Percentiles rank a stretch among this genome's conserved stretches.
Evolutionary conservation across 2,329 filamentous ascomycete species (phyloP).

Genomic region (Ceratocystis ficicola): DNA sequence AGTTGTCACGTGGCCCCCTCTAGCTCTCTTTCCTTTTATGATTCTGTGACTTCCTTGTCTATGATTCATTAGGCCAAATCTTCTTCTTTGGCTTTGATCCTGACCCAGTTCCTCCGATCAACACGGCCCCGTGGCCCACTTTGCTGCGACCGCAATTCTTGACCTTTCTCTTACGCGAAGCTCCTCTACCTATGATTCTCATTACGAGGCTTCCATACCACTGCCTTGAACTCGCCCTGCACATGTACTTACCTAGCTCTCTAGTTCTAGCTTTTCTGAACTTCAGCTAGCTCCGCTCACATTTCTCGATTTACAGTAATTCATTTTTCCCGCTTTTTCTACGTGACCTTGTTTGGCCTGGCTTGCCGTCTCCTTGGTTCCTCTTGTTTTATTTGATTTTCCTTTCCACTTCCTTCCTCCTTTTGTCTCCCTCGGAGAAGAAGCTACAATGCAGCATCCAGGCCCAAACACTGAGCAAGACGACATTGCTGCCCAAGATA

Average conservation of each 20-base stretch:
- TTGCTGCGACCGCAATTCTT: conserved; percentile 3
- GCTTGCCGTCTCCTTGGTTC: not conserved
- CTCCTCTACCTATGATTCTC: not conserved
- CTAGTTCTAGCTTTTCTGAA: not conserved
- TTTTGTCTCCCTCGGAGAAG: not conserved
- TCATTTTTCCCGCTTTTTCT: not conserved
- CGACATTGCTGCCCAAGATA: conserved; percentile 8
- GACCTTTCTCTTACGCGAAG: not conserved
- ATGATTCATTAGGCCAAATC: conserved; percentile 1
- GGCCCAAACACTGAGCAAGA: not conserved
- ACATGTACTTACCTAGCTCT: not conserved
- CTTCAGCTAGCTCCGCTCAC: not conserved
- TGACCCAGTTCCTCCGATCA: not conserved
- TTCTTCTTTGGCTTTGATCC: not conserved
- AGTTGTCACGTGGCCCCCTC: not conserved
- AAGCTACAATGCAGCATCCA: not conserved
- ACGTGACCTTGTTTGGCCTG: not conserved
- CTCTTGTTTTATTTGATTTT: not conserved
- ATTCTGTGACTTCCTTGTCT: not conserved
- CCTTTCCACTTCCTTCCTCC: not conserved
- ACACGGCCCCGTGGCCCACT: conserved; percentile 1
- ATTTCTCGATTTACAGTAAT: not conserved
- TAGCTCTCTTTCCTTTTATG: not conserved
- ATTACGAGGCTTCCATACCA: conserved; percentile 7
- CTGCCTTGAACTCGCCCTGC: conserved; percentile 1